Conservation (phyloP, 352 stramenopile genomes). For the Phytophthora podocarpi region DNA sequence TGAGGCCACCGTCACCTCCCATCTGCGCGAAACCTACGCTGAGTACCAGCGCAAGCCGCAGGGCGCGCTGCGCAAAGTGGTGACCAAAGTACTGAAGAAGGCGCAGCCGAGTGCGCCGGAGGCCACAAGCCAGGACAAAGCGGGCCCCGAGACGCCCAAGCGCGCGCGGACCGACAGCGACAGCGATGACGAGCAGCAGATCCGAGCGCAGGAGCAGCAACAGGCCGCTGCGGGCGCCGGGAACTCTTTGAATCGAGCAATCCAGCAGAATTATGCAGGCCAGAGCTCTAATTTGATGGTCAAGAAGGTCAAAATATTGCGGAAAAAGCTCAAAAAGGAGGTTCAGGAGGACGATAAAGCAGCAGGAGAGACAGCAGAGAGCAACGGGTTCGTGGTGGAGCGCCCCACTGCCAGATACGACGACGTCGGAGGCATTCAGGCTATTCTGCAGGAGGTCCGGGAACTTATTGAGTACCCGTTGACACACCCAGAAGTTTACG, state of each 20-base stretch:
- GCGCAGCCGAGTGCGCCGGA: slow-evolving; percentile 14
- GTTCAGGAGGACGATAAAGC: not conserved
- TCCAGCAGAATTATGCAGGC: slow-evolving; percentile 78
- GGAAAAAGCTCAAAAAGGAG: slow-evolving; percentile 36
- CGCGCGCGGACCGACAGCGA: slow-evolving; percentile 59
- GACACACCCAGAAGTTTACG: slow-evolving; percentile 94
- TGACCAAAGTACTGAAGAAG: slow-evolving; percentile 78
- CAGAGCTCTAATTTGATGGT: no score
- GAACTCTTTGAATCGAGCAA: slow-evolving; percentile 82
- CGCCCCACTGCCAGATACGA: slow-evolving; percentile 81
- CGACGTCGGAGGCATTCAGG: slow-evolving; percentile 90
- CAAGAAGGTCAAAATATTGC: slow-evolving; percentile 80
- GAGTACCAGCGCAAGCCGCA: slow-evolving; percentile 89
- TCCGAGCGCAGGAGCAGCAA: slow-evolving; percentile 52
- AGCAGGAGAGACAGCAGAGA: slow-evolving; percentile 10
- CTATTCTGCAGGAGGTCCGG: slow-evolving; percentile 88
- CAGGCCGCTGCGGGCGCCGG: slow-evolving; percentile 29
- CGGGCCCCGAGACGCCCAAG: slow-evolving; percentile 41
- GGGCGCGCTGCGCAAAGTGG: slow-evolving; percentile 64
- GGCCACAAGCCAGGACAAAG: not conserved
- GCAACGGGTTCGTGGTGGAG: slow-evolving; percentile 71
- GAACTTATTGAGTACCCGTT: slow-evolving; percentile 96
- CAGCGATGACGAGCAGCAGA: slow-evolving; percentile 73
- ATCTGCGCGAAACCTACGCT: slow-evolving; percentile 77
- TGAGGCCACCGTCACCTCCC: slow-evolving; percentile 63